These are phyloP conservation scores for Nemania sp. DNA, from an alignment of 2,329 filamentous ascomycete species.

Conservation along the genomic window DNA sequence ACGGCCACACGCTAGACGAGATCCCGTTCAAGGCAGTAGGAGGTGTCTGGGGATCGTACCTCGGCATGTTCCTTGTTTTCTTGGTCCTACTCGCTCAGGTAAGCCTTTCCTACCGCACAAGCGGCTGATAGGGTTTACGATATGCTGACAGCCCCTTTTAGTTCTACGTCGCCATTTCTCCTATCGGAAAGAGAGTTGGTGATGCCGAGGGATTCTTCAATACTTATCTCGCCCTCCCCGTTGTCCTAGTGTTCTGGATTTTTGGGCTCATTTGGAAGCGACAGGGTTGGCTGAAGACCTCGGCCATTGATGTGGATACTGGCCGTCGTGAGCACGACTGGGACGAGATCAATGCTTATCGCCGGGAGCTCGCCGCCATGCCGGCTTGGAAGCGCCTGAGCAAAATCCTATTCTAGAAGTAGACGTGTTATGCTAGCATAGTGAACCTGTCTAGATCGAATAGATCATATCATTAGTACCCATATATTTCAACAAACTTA, in stretches of 20 bases:
- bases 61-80: constrained; percentile 62
- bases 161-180: constrained; percentile 52
- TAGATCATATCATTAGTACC: constrained; percentile 17
- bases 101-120: constrained; percentile 24
- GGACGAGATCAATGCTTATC: constrained; percentile 57
- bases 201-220: constrained; percentile 55
- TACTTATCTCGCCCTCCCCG: constrained; percentile 55
- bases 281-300: constrained; percentile 57
- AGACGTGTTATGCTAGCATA: neutral
- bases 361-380: constrained; percentile 47
- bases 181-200: constrained; percentile 37
- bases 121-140: neutral
- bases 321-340: constrained; percentile 66
- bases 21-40: constrained; percentile 66
- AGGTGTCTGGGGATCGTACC: constrained; percentile 66
- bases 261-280: constrained; percentile 67
- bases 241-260: constrained; percentile 58
- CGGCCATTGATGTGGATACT: constrained; percentile 68
- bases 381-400: constrained; percentile 50
- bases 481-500: too few species aligned
- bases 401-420: constrained; percentile 38
- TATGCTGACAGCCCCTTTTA: constrained; percentile 22
- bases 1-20: constrained; percentile 67
- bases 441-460: constrained; percentile 20
- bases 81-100: constrained; percentile 60